phyloP scores from a whole-genome alignment of 306 rosid species.

The Prunus campanulata region DNA sequence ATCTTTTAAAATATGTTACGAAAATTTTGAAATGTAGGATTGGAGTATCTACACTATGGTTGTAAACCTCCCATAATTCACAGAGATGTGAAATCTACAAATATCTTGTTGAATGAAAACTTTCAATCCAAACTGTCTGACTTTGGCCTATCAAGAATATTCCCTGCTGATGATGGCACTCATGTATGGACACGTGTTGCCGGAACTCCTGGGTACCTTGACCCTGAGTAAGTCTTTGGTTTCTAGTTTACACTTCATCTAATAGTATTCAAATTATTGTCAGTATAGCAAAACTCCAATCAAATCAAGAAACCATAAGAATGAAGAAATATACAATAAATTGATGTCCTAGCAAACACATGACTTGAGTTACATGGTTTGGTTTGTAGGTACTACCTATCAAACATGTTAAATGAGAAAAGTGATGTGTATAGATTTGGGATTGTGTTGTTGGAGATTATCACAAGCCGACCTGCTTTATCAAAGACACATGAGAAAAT shows the following conservation, averaged over 20 bases:
- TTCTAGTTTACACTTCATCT: neutral
- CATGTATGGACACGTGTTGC: constrained; percentile 41
- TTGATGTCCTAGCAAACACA: neutral
- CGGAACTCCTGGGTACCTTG: constrained; percentile 66
- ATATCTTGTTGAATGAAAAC: constrained; percentile 50
- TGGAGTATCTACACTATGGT: constrained; percentile 60
- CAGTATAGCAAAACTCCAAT: no score
- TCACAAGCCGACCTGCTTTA: constrained; percentile 39
- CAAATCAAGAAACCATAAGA: neutral
- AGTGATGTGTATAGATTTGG: constrained; percentile 64
- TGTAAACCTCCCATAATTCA: constrained; percentile 60
- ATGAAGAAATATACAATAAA: neutral
- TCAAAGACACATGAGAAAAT: constrained; percentile 9
- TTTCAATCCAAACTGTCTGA: constrained; percentile 51
- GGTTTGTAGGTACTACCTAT: constrained; percentile 28
- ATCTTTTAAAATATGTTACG: neutral
- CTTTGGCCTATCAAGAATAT: constrained; percentile 59
- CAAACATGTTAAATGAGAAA: constrained; percentile 46
- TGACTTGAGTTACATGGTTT: neutral
- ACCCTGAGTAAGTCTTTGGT: constrained; percentile 45
- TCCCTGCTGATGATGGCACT: constrained; percentile 34
- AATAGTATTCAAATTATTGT: neutral
- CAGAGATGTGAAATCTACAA: constrained; percentile 60
- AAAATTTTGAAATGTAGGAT: constrained; percentile 23
- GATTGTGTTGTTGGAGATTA: constrained; percentile 45